Percentiles rank a stretch among this genome's conserved stretches.
phyloP scores from a whole-genome alignment of 352 stramenopile species.

The Globisporangium canariense region DNA sequence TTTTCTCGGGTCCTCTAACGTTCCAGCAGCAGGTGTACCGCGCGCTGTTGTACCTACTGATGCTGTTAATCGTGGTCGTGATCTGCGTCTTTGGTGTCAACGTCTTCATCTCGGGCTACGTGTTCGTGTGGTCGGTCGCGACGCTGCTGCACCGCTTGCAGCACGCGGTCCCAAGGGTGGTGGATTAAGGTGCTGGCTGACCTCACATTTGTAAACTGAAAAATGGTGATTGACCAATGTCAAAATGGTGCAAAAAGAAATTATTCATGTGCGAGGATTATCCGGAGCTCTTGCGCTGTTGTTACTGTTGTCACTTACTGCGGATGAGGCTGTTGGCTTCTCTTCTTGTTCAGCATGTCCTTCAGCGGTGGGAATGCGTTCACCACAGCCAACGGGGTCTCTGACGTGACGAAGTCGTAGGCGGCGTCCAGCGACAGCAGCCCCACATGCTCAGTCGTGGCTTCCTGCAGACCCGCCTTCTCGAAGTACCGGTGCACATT shows the following conservation, averaged over 20 bases:
- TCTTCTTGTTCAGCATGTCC: constrained; percentile 28
- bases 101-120: constrained; percentile 42
- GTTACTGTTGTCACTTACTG: neutral
- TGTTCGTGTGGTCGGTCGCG: constrained; percentile 17
- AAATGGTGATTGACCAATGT: too few species aligned
- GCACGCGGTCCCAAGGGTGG: neutral
- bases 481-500: constrained; percentile 81
- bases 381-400: constrained; percentile 28
- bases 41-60: constrained; percentile 15
- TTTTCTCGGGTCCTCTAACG: constrained; percentile 29
- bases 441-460: constrained; percentile 32
- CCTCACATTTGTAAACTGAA: too few species aligned
- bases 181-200: neutral
- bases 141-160: constrained; percentile 10
- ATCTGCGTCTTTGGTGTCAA: constrained; percentile 60
- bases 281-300: neutral
- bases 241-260: too few species aligned
- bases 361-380: constrained; percentile 25
- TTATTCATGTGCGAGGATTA: too few species aligned
- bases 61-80: constrained; percentile 47
- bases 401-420: constrained; percentile 39
- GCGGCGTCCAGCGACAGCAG: constrained; percentile 39
- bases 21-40: constrained; percentile 34
- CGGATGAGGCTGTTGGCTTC: constrained; percentile 7
- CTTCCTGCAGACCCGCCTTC: constrained; percentile 33